Evolutionary conservation across 1,284 basidiomycete species (phyloP).

Genomic region (Cutaneotrichosporon cutaneum): DNA sequence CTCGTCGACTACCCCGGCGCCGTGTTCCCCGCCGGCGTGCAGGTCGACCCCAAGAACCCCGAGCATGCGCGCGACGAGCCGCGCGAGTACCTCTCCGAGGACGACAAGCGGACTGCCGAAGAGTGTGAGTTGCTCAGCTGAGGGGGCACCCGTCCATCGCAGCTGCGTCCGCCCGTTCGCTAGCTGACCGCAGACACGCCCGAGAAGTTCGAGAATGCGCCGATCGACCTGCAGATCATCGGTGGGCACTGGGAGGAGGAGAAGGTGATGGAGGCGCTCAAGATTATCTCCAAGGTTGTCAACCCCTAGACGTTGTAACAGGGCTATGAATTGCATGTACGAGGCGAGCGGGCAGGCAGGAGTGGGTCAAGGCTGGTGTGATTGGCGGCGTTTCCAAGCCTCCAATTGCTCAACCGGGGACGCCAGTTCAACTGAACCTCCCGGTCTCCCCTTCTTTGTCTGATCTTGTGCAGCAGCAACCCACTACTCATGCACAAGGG

Average conservation of each 20-base stretch:
- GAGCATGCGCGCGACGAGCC: slow-evolving; percentile 7
- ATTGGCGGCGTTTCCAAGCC: too few species aligned
- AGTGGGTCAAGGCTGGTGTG: background rate
- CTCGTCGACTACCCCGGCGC: slow-evolving; percentile 65
- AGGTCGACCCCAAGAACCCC: slow-evolving; percentile 18
- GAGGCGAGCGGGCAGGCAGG: background rate
- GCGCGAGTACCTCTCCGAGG: slow-evolving; percentile 55
- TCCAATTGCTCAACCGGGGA: too few species aligned
- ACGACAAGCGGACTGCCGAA: slow-evolving; percentile 58
- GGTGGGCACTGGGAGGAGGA: slow-evolving; percentile 33
- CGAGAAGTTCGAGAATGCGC: slow-evolving; percentile 26
- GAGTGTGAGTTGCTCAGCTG: slow-evolving; percentile 58
- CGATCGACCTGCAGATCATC: slow-evolving; percentile 31
- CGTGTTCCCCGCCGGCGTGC: slow-evolving; percentile 63
- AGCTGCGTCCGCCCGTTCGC: too few species aligned
- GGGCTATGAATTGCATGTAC: background rate
- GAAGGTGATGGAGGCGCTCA: slow-evolving; percentile 26
- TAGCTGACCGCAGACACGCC: slow-evolving; percentile 21
- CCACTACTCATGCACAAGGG: background rate
- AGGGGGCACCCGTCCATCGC: too few species aligned
- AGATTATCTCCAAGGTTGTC: slow-evolving; percentile 19
- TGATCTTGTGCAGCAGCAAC: too few species aligned
- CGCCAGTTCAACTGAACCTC: too few species aligned
- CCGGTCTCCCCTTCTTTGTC: too few species aligned
- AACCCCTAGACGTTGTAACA: slow-evolving; percentile 4